Evolutionary conservation across 2,329 filamentous ascomycete genomes (phyloP).

Genomic region (Epicoccum sorghinum): DNA sequence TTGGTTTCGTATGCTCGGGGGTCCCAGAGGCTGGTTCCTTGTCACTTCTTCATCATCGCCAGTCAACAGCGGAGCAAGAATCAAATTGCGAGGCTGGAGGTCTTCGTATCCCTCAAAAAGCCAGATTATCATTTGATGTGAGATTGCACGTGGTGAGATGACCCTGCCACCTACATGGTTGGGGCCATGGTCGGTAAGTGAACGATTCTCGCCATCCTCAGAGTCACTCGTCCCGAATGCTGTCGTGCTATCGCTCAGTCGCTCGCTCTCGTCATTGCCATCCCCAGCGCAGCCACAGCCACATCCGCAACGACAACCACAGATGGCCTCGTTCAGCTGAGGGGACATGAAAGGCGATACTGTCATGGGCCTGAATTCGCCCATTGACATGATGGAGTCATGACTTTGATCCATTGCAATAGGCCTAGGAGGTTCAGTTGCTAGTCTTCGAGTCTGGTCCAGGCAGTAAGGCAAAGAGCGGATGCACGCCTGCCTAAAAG

Average conservation of each 20-base stretch:
- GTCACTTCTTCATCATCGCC: not conserved
- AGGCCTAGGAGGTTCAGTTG: not conserved
- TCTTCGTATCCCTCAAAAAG: not conserved
- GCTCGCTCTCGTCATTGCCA: conserved; percentile 13
- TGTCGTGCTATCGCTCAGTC: conserved; percentile 7
- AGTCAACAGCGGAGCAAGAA: not conserved
- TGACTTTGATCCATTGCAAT: conserved; percentile 7
- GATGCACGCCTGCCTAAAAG: not conserved
- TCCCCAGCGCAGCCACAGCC: conserved; percentile 22
- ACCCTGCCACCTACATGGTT: not conserved
- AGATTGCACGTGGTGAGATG: not conserved
- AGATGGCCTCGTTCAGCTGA: conserved; percentile 31
- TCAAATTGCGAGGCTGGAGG: not conserved
- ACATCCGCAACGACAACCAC: conserved; percentile 32
- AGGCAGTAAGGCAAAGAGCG: not conserved
- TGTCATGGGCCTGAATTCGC: conserved; percentile 8
- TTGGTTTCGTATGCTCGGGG: conserved; percentile 1
- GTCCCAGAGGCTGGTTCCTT: conserved; percentile 6
- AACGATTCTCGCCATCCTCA: not conserved
- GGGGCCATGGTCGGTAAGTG: not conserved
- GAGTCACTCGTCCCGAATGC: conserved; percentile 3
- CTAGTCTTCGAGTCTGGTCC: too few species aligned
- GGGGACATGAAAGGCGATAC: conserved; percentile 23
- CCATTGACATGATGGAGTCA: conserved; percentile 2
- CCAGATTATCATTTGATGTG: not conserved